Evolutionary conservation across 2,329 filamentous ascomycete genomes (phyloP), one percentile per base, ranked within the genome.

Genomic region (Pseudopithomyces chartarum): DNA sequence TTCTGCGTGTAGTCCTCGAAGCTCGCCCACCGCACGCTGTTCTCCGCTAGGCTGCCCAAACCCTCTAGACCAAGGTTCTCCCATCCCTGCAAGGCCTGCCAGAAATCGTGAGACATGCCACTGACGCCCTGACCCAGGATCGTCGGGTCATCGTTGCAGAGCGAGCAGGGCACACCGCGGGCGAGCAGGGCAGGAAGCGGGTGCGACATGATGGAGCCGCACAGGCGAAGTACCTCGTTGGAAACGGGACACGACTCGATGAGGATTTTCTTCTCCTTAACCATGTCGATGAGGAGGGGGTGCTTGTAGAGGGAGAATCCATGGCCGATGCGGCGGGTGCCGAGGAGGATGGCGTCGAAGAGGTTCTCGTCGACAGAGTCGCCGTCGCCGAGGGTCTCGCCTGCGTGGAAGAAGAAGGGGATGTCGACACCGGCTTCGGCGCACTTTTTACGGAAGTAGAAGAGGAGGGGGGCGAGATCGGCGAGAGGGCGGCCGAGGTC

Each of bases 361-460:
- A 98, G 83, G 74, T 97, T 97, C 60, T 86, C 81, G 68, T 97
- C 93, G 0, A 90, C 89, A 19, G 81, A 82, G 64, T 87, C 88
- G 26, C 92, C 92, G 58, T 90, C 87, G 15, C 91, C 92, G 0
- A 96, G 85, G 33, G 87, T 91, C 77, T 97, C 93, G 62, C 93
- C 94, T 0, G 94, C 93, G 73, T 97, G 93, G 80, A 98, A 96
- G 81, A 96, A 96, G 80, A 97, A 97, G 0, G 94, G 94, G 10
- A 99, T 87, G 48, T 92, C 86, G 36, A 97, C 85, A 2, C 85
- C 86, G 68, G 92, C 88, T 69, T 90, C 83, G 0, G 86, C 85
- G 73, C 92, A 97, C 66, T 89, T 86, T 75, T 94, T 93, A 62
- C 88, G 88, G 82, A 98, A 97, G 92, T 92, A 97, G 76, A 97